phyloP scores from a whole-genome alignment of 805 yeast species.

The Nakazawaea ernobii region DNA sequence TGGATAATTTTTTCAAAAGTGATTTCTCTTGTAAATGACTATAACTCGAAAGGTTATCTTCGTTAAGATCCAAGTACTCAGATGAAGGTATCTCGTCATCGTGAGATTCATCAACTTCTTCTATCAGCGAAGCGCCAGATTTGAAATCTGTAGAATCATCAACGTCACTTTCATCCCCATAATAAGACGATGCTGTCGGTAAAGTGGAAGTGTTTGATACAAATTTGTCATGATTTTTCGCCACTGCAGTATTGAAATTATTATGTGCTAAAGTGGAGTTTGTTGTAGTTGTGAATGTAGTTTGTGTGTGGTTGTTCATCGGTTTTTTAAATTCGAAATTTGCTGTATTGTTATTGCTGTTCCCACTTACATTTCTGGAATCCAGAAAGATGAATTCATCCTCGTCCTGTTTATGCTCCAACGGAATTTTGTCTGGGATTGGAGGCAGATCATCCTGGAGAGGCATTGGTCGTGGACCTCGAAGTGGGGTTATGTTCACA shows the following conservation, averaged over 20 bases:
- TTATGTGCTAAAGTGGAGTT: conserved; percentile 4
- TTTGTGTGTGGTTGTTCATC: background rate
- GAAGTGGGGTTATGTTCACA: background rate
- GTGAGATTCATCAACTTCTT: conserved; percentile 3
- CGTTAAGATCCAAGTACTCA: conserved; percentile 9
- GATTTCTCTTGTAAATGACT: conserved; percentile 13
- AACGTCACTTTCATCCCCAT: background rate
- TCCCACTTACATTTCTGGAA: background rate
- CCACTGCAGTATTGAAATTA: background rate
- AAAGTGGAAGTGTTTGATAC: background rate
- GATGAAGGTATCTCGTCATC: conserved; percentile 9
- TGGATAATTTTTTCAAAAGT: conserved; percentile 20
- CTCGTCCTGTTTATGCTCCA: background rate
- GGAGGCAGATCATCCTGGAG: background rate
- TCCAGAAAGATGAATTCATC: conserved; percentile 3
- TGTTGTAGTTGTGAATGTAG: conserved; percentile 1
- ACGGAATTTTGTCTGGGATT: background rate
- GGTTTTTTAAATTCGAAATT: background rate
- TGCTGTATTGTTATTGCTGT: background rate
- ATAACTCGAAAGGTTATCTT: conserved; percentile 5
- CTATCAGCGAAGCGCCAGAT: background rate
- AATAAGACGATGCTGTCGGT: conserved; percentile 6
- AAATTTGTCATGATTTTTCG: conserved; percentile 1
- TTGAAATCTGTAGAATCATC: background rate
- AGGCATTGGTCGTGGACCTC: conserved; percentile 11